These are phyloP conservation scores for Barbatosphaeria neglecta DNA, from an alignment of 495 filamentous ascomycete species.

Conservation along the genomic window DNA sequence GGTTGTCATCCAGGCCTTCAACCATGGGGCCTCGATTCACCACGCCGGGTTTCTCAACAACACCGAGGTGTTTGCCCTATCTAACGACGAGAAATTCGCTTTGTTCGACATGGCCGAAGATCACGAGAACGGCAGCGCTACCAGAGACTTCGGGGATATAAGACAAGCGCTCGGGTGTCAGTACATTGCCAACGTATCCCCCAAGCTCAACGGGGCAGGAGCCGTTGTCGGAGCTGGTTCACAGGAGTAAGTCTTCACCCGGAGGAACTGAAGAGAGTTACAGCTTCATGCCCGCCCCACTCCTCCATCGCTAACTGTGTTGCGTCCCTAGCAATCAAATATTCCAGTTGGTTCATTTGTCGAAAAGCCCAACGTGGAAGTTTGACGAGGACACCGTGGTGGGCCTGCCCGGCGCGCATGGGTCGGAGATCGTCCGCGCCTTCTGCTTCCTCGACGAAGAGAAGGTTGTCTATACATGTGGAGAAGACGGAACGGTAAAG, in stretches of 20 bases:
- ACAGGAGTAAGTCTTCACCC: slow-evolving; percentile 35
- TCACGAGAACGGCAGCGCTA: slow-evolving; percentile 41
- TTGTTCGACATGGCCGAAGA: slow-evolving; percentile 57
- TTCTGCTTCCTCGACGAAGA: slow-evolving; percentile 64
- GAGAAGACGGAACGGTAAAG: slow-evolving; percentile 67
- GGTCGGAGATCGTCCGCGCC: slow-evolving; percentile 71
- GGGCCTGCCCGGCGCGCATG: slow-evolving; percentile 64
- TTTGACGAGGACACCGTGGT: slow-evolving; percentile 50
- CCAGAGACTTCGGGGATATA: slow-evolving; percentile 63
- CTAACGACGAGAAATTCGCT: slow-evolving; percentile 70
- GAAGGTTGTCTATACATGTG: slow-evolving; percentile 60
- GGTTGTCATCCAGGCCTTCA: slow-evolving; percentile 73
- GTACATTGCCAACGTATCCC: slow-evolving; percentile 66
- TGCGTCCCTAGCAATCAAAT: slow-evolving; percentile 39
- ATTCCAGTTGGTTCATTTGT: slow-evolving; percentile 57
- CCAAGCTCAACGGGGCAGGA: slow-evolving; percentile 40
- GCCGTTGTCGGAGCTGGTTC: slow-evolving; percentile 51
- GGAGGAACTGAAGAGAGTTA: background rate
- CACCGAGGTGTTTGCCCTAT: slow-evolving; percentile 59
- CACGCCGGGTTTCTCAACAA: slow-evolving; percentile 67
- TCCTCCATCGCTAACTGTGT: background rate
- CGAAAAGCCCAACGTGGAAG: slow-evolving; percentile 45
- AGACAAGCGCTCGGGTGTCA: slow-evolving; percentile 59
- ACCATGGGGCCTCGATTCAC: slow-evolving; percentile 74
- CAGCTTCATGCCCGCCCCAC: slow-evolving; percentile 3